Conservation (phyloP, 768 basidiomycete genomes). For the Amanita polypyramis region DNA sequence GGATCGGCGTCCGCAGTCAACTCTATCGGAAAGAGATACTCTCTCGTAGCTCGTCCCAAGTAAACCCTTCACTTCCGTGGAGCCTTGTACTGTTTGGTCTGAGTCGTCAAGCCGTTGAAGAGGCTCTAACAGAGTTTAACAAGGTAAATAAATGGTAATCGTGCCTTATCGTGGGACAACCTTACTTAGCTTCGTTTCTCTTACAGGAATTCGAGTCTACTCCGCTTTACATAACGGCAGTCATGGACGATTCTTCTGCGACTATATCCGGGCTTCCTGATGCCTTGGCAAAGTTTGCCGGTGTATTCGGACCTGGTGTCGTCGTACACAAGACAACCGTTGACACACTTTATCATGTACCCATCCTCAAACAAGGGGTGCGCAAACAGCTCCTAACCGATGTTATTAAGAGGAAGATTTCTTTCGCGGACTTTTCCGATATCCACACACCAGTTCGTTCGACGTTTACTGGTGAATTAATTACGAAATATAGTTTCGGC, state of each 20-base stretch:
- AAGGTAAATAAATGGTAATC: conserved; percentile 10
- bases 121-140: conserved; percentile 15
- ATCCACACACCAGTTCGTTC: conserved; percentile 39
- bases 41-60: conserved; percentile 17
- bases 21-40: conserved; percentile 17
- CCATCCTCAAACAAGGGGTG: conserved; percentile 19
- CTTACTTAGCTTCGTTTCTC: background rate
- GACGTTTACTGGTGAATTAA: conserved; percentile 29
- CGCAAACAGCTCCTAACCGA: conserved; percentile 35
- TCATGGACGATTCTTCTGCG: conserved; percentile 34
- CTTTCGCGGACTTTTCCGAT: conserved; percentile 38
- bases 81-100: conserved; percentile 29
- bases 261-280: conserved; percentile 54
- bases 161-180: background rate
- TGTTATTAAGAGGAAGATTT: conserved; percentile 29
- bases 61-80: conserved; percentile 31
- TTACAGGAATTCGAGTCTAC: conserved; percentile 4
- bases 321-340: conserved; percentile 33
- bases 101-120: conserved; percentile 13
- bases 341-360: conserved; percentile 43
- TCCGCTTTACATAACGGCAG: conserved; percentile 37
- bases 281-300: conserved; percentile 31
- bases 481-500: conserved; percentile 15
- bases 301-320: conserved; percentile 22
- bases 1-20: conserved; percentile 38